Evolutionary conservation across 192 early-diverging fungal species (phyloP).

Genomic region (Dissophora ornata): DNA sequence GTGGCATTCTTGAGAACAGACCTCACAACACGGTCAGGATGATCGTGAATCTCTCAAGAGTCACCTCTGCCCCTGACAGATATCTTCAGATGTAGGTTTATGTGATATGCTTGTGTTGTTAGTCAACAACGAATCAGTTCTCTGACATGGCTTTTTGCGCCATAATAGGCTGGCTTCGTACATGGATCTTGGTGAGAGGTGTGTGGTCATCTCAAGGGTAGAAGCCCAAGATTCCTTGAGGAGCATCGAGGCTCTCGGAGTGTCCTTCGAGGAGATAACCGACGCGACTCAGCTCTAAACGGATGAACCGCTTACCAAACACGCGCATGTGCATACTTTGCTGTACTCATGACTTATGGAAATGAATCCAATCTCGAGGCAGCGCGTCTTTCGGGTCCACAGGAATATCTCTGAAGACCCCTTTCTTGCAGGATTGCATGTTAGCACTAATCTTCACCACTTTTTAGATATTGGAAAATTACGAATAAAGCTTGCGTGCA

Average conservation of each 20-base stretch:
- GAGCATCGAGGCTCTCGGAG: slow-evolving; percentile 10
- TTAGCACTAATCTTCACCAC: too few relatives aligned
- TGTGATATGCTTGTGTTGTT: not conserved
- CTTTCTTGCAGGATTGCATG: too few relatives aligned
- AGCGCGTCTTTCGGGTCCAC: too few relatives aligned
- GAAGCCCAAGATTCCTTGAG: not conserved
- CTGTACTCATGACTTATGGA: too few relatives aligned
- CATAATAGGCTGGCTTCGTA: slow-evolving; percentile 33
- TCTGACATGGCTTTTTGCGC: not conserved
- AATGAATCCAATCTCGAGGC: too few relatives aligned
- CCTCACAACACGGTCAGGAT: slow-evolving; percentile 7
- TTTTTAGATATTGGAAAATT: too few relatives aligned
- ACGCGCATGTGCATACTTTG: too few relatives aligned
- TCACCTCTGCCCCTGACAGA: not conserved
- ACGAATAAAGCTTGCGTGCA: too few relatives aligned
- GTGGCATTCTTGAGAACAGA: not conserved
- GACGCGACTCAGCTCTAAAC: not conserved
- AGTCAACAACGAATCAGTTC: too few relatives aligned
- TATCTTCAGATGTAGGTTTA: slow-evolving; percentile 28
- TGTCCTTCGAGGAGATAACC: slow-evolving; percentile 17
- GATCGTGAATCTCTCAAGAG: slow-evolving; percentile 26
- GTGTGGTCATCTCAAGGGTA: slow-evolving; percentile 21
- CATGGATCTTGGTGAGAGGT: slow-evolving; percentile 30
- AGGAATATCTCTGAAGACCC: too few relatives aligned
- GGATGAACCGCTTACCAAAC: too few relatives aligned